These are phyloP conservation scores for Aspergillus diversus DNA, from an alignment of 495 filamentous ascomycete species.

Conservation along the genomic window DNA sequence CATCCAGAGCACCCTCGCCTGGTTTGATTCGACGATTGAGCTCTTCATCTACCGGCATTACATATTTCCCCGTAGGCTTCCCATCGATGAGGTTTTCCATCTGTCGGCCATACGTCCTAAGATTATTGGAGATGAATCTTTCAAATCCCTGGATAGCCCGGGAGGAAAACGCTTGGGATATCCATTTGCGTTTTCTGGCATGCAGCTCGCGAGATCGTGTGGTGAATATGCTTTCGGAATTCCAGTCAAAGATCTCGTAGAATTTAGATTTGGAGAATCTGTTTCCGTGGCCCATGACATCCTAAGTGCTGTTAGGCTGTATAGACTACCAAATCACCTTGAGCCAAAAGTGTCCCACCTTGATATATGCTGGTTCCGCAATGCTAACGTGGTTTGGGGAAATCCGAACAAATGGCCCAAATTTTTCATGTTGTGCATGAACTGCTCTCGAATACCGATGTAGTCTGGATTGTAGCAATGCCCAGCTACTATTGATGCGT, in stretches of 20 bases:
- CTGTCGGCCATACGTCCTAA: not conserved
- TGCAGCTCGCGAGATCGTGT: not conserved
- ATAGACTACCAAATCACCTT: too few species aligned
- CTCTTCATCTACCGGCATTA: not conserved
- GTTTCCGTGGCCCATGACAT: not conserved
- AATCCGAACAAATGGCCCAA: not conserved
- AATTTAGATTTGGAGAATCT: not conserved
- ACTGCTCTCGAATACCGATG: not conserved
- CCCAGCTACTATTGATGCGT: not conserved
- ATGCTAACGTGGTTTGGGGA: not conserved
- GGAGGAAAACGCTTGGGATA: not conserved
- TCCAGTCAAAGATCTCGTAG: not conserved
- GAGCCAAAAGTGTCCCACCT: not conserved
- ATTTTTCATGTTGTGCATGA: conserved; percentile 1
- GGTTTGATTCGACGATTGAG: not conserved
- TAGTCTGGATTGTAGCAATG: not conserved
- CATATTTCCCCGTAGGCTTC: not conserved
- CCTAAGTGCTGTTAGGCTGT: too few species aligned
- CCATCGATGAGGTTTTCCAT: not conserved
- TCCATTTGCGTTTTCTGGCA: not conserved
- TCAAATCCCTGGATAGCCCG: not conserved
- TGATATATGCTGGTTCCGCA: not conserved
- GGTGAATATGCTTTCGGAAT: not conserved
- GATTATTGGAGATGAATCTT: not conserved
- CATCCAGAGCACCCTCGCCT: not conserved